Conservation (phyloP, 148 eudicot genomes). For the Rhododendron ferrugineum region DNA sequence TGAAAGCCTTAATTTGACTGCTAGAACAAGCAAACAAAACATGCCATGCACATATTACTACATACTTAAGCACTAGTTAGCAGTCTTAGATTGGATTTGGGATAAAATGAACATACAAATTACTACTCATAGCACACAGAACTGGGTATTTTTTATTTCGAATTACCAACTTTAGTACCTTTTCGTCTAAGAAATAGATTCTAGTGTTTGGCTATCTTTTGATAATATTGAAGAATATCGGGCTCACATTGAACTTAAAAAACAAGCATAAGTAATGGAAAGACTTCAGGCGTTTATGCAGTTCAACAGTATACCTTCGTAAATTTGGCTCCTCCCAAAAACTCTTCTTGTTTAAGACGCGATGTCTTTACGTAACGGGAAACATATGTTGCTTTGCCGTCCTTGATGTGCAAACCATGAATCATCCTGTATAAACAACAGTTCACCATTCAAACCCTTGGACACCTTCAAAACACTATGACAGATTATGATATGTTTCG, state of each 20-base stretch:
- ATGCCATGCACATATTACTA: not conserved
- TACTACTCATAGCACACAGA: not conserved
- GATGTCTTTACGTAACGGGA: constrained; percentile 92
- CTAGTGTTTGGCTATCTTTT: not conserved
- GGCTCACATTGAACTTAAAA: not conserved
- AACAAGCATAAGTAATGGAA: not conserved
- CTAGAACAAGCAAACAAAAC: not conserved
- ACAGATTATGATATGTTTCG: not conserved
- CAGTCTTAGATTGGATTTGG: not conserved
- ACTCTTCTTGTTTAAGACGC: constrained; percentile 78
- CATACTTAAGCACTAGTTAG: not conserved
- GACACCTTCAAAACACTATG: not conserved
- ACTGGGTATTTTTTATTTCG: too few species aligned
- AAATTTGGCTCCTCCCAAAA: constrained; percentile 72
- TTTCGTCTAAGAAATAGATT: not conserved
- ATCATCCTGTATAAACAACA: constrained; percentile 52
- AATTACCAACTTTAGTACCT: not conserved
- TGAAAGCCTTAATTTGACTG: not conserved
- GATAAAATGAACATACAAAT: not conserved
- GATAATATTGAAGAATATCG: not conserved
- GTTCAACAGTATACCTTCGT: constrained; percentile 55
- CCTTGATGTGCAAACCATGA: constrained; percentile 88
- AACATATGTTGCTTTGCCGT: constrained; percentile 94
- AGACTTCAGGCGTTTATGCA: not conserved
- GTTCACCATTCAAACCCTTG: not conserved